Conservation (phyloP, 1,139 yeast genomes). For the Saccharomyces hybrid region DNA sequence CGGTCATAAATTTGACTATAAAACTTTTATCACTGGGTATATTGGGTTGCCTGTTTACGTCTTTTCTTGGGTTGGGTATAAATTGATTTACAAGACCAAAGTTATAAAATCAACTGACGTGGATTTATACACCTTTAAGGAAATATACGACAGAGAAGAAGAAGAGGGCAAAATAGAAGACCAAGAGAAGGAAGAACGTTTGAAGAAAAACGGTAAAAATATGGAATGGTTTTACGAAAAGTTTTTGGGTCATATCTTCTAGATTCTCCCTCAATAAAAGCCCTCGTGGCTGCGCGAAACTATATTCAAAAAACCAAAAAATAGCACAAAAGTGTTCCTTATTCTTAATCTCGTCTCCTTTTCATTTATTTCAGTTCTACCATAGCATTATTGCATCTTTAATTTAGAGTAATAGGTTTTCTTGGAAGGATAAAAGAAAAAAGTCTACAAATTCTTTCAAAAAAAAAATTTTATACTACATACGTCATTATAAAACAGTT, state of each 20-base stretch:
- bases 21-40: slow-evolving; percentile 67
- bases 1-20: slow-evolving; percentile 45
- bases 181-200: slow-evolving; percentile 37
- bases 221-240: slow-evolving; percentile 49
- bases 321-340: not conserved
- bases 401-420: not conserved
- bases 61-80: slow-evolving; percentile 51
- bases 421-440: not conserved
- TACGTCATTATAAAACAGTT: not conserved
- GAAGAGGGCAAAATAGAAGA: slow-evolving; percentile 42
- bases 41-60: slow-evolving; percentile 66
- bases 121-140: slow-evolving; percentile 57
- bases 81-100: slow-evolving; percentile 46
- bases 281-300: not conserved
- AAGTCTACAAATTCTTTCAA: not conserved
- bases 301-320: not conserved
- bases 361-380: not conserved
- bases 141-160: slow-evolving; percentile 63
- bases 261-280: not conserved
- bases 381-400: not conserved
- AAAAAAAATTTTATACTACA: not conserved
- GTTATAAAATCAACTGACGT: slow-evolving; percentile 49
- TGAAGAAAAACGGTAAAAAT: slow-evolving; percentile 36
- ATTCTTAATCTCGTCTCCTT: not conserved
- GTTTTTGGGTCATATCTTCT: slow-evolving; percentile 49